phyloP scores from a whole-genome alignment of 345 rosid species.

The Syzygium grande region DNA sequence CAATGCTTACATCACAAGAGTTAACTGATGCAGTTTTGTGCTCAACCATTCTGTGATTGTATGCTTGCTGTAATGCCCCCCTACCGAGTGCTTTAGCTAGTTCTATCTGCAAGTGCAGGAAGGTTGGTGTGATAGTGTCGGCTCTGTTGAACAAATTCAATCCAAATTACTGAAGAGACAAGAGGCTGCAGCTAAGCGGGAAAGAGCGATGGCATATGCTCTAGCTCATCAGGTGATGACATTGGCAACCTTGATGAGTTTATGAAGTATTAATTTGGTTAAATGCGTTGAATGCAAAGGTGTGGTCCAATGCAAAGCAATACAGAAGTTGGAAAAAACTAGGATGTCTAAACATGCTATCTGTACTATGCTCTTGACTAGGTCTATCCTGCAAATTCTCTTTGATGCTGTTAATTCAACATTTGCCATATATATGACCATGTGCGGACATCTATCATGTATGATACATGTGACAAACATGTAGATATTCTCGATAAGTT shows the following conservation, averaged over 20 bases:
- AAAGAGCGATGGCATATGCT: slow-evolving; percentile 99
- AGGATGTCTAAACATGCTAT: neutral
- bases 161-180: slow-evolving; percentile 85
- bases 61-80: neutral
- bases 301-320: neutral
- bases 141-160: slow-evolving; percentile 95
- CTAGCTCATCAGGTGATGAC: slow-evolving; percentile 81
- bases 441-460: neutral
- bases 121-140: slow-evolving; percentile 96
- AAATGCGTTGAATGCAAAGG: neutral
- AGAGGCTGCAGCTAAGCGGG: slow-evolving; percentile 99
- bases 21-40: neutral
- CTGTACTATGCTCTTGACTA: neutral
- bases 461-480: neutral
- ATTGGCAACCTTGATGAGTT: neutral
- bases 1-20: neutral
- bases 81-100: neutral
- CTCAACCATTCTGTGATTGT: neutral
- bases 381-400: neutral
- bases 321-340: neutral
- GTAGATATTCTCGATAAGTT: neutral
- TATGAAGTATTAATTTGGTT: neutral
- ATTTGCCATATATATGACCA: neutral
- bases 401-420: neutral
- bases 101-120: slow-evolving; percentile 31